Base-by-base conservation (phyloP, 495 filamentous ascomycete species). In the Podospora comata region DNA sequence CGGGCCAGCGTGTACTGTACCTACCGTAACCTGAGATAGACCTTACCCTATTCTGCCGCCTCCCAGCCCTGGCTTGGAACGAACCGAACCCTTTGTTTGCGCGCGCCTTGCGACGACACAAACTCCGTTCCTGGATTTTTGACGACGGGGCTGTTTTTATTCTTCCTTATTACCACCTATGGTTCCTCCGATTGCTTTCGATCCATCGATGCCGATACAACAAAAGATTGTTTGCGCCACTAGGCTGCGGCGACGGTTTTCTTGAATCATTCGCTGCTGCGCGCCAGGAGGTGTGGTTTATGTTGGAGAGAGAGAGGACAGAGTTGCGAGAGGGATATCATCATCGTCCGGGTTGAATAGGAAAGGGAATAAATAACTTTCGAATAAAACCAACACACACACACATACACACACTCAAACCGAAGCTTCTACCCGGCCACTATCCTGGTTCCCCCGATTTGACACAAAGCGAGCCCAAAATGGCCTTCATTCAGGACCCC, bases 401-500 rank as follows among this genome's bases (percentile, higher is more conserved):
- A 23, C 23, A 23, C 23, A 23, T 23, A 23, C 23, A 23, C 23
- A 23, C 23, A 23, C 23, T 23, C 23, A 23, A 23, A 23, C 23
- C 23, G 23, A 23, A 23, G 23, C 23, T 23, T 23, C 23, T 23
- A 23, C 23, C 23, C 1, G 23, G 23, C 23, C 23, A 23, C 1
- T 23, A 23, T 23, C 23, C 23, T 23, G 23, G 23, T 1, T 23
- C 23, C 23, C 23, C 23, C 23, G 23, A 23, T 1, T 23, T 23
- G 1, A 23, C 23, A 23, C 23, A 23, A 23, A 23, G 23, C 23
- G 1, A 23, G 23, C 23, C 23, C 23, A 62, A 48, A 66, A 85
- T 85, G 81, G 79, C 84, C 32, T 84, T 87, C 76, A 87, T 91
- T 75, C 89, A 89, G 79, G 96, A 98, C 78, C 95, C 95, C 70